Percentiles rank a stretch among this genome's conserved stretches.
Evolutionary conservation across 345 rosid species (phyloP).

Genomic region (Dimocarpus longan): DNA sequence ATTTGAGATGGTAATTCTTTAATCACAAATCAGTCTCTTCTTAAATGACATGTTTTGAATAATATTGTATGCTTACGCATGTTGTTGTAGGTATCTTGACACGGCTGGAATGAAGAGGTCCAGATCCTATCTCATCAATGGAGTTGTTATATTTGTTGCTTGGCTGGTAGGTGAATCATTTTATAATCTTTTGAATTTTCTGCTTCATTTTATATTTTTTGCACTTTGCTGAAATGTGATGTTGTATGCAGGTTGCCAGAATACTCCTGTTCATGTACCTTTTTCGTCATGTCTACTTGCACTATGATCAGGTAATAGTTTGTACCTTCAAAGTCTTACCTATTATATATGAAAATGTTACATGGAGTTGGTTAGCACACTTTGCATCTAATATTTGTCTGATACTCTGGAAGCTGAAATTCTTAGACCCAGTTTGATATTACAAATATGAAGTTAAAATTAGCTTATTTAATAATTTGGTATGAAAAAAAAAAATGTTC

Average conservation of each 20-base stretch:
- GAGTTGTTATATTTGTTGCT: constrained; percentile 62
- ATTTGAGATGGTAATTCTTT: constrained; percentile 78
- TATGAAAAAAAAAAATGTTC: too few relatives aligned
- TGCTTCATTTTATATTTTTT: neutral
- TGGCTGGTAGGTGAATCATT: constrained; percentile 72
- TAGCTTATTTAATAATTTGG: too few relatives aligned
- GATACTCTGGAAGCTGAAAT: too few relatives aligned
- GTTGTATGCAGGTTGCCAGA: constrained; percentile 70
- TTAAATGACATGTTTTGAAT: neutral
- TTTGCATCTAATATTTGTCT: too few relatives aligned
- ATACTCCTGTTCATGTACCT: constrained; percentile 69
- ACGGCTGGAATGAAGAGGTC: constrained; percentile 81
- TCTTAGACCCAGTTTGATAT: too few relatives aligned
- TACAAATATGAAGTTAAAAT: too few relatives aligned
- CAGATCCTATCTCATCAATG: constrained; percentile 72
- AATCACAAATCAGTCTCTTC: neutral
- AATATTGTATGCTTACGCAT: neutral
- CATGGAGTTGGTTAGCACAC: neutral
- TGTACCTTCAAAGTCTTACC: neutral
- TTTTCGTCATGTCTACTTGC: constrained; percentile 71
- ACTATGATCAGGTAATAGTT: constrained; percentile 66
- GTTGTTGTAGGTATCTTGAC: constrained; percentile 67
- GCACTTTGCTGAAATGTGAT: constrained; percentile 9
- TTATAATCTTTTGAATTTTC: constrained; percentile 6
- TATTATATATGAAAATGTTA: neutral